Evolutionary conservation across 345 rosid genomes (phyloP), one percentile per base, ranked within the genome.

Genomic region (Eutrema japonicum): DNA sequence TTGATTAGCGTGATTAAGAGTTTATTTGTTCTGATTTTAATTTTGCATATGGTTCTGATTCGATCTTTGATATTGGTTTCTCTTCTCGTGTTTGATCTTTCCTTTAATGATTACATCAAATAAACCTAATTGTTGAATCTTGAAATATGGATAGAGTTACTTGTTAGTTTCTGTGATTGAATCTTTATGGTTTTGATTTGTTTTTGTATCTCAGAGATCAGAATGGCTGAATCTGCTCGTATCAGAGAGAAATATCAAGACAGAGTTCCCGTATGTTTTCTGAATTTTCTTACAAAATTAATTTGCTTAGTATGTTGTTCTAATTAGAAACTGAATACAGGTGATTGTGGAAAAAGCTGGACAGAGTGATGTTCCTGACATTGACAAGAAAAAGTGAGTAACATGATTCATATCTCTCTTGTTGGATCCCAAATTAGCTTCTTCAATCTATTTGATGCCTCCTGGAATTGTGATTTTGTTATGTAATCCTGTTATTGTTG

Each of bases 361-460:
- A 78, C 83, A 84, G 73, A 92, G 95, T 72, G 95, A 88, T 81
- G 86, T 93, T 63, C 95, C 93, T 27, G 77, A 73, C 80, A 90
- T 90, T 55, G 98, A 90, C 81, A 90, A 88, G 89, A 88, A 86
- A 57, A 92, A 92, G 97, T 89, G 64, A 82, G 88, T 57, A 83
- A 82, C 30, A 89, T 80, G 50, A 74, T 81, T 46, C 18, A 32
- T 48, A 3, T 60, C n/a, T 55, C 29, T 66, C 12, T 72, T 29
- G 38, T 13, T 61, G 26, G 30, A 61, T 58, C 14, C 18, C 11
- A 37, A 2, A 56, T 57, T 16, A 46, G 46, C 14, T 46, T 51
- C 12, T 4, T 41, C 1, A 10, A 12, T 29, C 11, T 32, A 7
- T 38, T 22, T 32, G 7, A 7, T 6, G 0, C 11, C 18, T 32